Conservation (phyloP, 306 rosid species). For the Pyrus bretschneideri region DNA sequence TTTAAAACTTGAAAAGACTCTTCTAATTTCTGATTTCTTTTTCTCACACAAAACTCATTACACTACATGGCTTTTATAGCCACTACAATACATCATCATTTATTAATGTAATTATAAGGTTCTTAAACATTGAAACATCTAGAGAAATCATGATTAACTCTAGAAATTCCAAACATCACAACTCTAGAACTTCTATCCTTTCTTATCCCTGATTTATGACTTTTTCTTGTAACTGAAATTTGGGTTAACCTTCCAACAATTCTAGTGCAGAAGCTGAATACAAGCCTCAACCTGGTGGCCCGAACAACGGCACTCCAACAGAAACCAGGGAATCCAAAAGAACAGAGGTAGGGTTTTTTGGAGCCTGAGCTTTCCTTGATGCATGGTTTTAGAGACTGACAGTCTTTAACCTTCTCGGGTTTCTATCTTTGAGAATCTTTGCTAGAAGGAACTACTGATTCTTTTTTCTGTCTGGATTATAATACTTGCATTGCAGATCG, state of each 20-base stretch:
- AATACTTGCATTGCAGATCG: constrained; percentile 57
- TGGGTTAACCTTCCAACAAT: background rate
- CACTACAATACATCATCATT: too few species aligned
- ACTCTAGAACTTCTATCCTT: too few species aligned
- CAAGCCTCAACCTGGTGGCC: constrained; percentile 42
- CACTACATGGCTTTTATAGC: too few species aligned
- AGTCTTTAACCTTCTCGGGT: constrained; percentile 28
- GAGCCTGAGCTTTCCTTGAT: background rate
- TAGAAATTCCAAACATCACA: too few species aligned
- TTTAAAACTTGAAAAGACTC: too few species aligned
- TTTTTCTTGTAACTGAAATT: too few species aligned
- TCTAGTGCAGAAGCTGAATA: constrained; percentile 36
- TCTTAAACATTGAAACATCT: too few species aligned
- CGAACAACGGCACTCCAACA: constrained; percentile 9
- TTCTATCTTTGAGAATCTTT: constrained; percentile 43
- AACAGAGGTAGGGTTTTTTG: constrained; percentile 13
- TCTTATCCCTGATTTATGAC: too few species aligned
- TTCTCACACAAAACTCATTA: too few species aligned
- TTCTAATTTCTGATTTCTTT: too few species aligned
- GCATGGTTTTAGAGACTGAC: background rate
- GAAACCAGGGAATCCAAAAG: constrained; percentile 20
- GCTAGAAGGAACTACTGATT: constrained; percentile 67
- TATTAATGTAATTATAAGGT: too few species aligned
- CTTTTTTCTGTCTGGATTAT: constrained; percentile 65
- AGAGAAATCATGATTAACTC: too few species aligned